phyloP scores from a whole-genome alignment of 345 rosid genomes.

The Citrus reticulata region DNA sequence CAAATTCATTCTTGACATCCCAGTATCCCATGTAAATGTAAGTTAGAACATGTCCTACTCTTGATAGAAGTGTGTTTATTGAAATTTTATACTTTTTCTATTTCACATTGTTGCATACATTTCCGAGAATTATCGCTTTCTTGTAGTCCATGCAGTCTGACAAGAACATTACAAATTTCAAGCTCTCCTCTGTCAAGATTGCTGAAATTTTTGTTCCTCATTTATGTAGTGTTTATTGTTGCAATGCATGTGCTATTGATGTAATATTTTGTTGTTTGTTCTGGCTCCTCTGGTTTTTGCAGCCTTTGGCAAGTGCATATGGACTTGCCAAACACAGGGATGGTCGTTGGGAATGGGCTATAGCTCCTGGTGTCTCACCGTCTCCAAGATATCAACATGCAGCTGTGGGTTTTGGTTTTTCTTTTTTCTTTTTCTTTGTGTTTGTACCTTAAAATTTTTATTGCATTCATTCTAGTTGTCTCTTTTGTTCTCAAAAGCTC shows the following conservation, averaged over 20 bases:
- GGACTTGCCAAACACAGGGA: slow-evolving; percentile 99
- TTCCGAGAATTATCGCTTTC: not conserved
- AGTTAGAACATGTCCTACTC: not conserved
- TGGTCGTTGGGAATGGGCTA: slow-evolving; percentile 99
- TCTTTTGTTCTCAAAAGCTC: not conserved
- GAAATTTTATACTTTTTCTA: not conserved
- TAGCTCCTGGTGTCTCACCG: slow-evolving; percentile 98
- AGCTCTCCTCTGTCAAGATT: not conserved
- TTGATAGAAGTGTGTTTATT: not conserved
- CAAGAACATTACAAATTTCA: no score
- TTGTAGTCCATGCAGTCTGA: not conserved
- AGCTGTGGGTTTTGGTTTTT: slow-evolving; percentile 60
- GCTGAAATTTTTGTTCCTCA: slow-evolving; percentile 3
- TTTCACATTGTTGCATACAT: not conserved
- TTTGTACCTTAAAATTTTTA: not conserved
- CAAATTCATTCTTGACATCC: not conserved
- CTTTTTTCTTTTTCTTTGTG: not conserved
- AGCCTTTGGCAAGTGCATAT: slow-evolving; percentile 98
- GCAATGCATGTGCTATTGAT: slow-evolving; percentile 16
- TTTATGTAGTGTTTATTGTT: not conserved
- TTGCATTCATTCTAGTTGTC: not conserved
- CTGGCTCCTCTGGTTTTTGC: slow-evolving; percentile 16
- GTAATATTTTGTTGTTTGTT: not conserved
- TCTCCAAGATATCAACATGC: slow-evolving; percentile 99
- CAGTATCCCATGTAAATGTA: not conserved